Evolutionary conservation across 176 grass and related monocot species (phyloP).

Genomic region (Elaeis guineensis): DNA sequence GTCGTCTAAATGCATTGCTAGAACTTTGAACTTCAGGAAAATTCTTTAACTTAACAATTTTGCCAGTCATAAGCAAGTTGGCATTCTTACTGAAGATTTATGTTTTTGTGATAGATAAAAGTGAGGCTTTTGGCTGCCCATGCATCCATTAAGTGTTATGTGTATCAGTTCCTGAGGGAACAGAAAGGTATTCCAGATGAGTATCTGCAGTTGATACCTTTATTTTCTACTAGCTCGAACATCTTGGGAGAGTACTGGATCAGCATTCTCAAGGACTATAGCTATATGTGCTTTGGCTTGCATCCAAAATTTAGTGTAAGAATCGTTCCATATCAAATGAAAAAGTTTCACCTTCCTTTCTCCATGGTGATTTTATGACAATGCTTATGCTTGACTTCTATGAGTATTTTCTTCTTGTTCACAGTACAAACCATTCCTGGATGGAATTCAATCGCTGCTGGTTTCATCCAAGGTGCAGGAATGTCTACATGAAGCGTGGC

Average conservation of each 20-base stretch:
- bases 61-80: background rate
- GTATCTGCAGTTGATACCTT: slow-evolving; percentile 68
- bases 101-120: slow-evolving; percentile 69
- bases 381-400: slow-evolving; percentile 11
- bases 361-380: slow-evolving; percentile 4
- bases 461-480: slow-evolving; percentile 80
- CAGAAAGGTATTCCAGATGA: slow-evolving; percentile 69
- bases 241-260: slow-evolving; percentile 86
- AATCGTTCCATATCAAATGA: background rate
- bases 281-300: slow-evolving; percentile 63
- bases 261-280: slow-evolving; percentile 76
- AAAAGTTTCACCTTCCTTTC: slow-evolving; percentile 14
- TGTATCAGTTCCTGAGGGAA: slow-evolving; percentile 62
- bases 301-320: slow-evolving; percentile 76
- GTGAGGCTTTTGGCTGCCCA: slow-evolving; percentile 75
- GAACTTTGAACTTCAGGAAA: background rate
- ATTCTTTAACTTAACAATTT: slow-evolving; percentile 27
- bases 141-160: slow-evolving; percentile 91
- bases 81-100: slow-evolving; percentile 10
- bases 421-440: slow-evolving; percentile 94
- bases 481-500: slow-evolving; percentile 77
- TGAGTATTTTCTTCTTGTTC: slow-evolving; percentile 4
- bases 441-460: slow-evolving; percentile 80
- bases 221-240: slow-evolving; percentile 63
- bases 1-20: background rate